Percentiles rank a stretch among this genome's conserved stretches.
Evolutionary conservation across 768 basidiomycete genomes (phyloP).

Genomic region (Suillus subaureus): DNA sequence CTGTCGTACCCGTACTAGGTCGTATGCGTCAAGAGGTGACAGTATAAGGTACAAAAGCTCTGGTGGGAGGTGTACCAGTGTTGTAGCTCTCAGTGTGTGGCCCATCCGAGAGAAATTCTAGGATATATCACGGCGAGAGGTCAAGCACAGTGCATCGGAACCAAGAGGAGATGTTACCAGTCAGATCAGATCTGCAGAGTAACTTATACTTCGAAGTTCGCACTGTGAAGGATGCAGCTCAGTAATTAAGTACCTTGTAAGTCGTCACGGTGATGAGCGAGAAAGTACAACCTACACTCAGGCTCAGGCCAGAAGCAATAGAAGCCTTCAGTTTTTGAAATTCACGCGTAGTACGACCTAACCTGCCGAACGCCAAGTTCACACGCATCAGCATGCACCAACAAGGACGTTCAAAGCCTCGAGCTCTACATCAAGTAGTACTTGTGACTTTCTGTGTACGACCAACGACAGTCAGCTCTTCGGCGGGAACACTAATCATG

Average conservation of each 20-base stretch:
- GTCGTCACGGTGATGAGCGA: no score
- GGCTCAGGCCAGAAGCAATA: background rate
- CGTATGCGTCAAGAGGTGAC: slow-evolving; percentile 34
- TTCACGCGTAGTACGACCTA: background rate
- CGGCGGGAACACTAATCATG: background rate
- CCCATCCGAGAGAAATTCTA: background rate
- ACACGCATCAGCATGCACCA: background rate
- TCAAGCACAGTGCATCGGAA: background rate
- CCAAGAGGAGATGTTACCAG: background rate
- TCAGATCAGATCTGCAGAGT: background rate
- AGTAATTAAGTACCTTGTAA: background rate
- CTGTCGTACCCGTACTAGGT: slow-evolving; percentile 38
- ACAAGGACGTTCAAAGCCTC: background rate
- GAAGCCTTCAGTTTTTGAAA: background rate
- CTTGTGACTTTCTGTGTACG: background rate
- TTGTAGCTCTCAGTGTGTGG: background rate
- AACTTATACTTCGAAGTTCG: background rate
- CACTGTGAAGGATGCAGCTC: background rate
- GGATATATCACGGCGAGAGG: background rate
- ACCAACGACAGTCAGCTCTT: background rate
- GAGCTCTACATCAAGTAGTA: background rate
- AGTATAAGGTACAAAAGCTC: slow-evolving; percentile 38
- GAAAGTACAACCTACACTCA: background rate
- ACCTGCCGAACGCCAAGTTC: background rate
- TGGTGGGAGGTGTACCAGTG: slow-evolving; percentile 32